Conservation (phyloP, 345 rosid species). For the Hibiscus tridactylites region DNA sequence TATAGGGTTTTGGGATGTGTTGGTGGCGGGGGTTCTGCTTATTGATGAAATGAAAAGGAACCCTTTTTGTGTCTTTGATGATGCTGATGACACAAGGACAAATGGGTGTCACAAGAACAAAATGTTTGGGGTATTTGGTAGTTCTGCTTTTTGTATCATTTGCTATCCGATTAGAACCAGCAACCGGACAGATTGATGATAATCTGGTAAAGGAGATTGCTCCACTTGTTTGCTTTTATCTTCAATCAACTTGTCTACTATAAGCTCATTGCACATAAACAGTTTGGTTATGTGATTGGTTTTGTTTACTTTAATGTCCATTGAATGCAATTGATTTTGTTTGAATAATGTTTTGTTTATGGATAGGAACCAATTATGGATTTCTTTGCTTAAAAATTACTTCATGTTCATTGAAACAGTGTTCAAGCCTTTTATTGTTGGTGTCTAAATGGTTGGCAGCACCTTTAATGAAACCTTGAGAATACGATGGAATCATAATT, state of each 20-base stretch:
- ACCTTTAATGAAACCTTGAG: not conserved
- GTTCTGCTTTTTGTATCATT: conserved; percentile 25
- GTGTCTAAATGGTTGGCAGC: not conserved
- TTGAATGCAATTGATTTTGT: not conserved
- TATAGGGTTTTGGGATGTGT: conserved; percentile 12
- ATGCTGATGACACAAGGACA: conserved; percentile 10
- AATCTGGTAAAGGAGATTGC: conserved; percentile 34
- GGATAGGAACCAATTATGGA: not conserved
- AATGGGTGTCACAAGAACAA: conserved; percentile 24
- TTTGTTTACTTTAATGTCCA: not conserved
- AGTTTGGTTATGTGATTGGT: not conserved
- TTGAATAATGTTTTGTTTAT: not conserved
- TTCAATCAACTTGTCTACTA: conserved; percentile 1
- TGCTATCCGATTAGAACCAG: conserved; percentile 29
- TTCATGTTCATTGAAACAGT: not conserved
- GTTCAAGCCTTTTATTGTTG: not conserved
- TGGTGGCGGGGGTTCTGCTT: conserved; percentile 4
- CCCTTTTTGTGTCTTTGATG: conserved; percentile 8
- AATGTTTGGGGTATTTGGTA: conserved; percentile 21
- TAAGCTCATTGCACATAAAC: not conserved
- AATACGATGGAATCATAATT: no score
- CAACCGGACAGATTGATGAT: conserved; percentile 40
- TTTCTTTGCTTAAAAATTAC: not conserved
- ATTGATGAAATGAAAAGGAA: conserved; percentile 35
- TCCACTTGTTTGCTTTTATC: conserved; percentile 5